These are phyloP conservation scores for Cyclocybe aegerita DNA, from an alignment of 768 basidiomycete species.

Conservation along the genomic window DNA sequence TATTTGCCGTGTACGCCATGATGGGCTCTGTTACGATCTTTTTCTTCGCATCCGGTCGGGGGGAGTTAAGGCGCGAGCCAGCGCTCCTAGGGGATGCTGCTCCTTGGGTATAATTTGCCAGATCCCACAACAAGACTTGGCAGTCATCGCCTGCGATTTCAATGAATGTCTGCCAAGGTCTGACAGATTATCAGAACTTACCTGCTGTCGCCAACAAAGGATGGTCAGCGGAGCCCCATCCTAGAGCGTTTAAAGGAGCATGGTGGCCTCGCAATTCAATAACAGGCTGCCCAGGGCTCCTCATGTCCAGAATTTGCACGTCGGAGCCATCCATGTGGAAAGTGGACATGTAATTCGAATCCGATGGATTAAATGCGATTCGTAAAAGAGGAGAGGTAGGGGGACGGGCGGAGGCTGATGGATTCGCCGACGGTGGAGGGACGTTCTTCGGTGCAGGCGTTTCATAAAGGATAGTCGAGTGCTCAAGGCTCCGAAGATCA, in stretches of 20 bases:
- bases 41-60: slow-evolving; percentile 79
- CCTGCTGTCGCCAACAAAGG: slow-evolving; percentile 88
- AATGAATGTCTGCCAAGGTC: not conserved
- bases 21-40: slow-evolving; percentile 71
- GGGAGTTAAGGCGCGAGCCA: slow-evolving; percentile 74
- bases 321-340: slow-evolving; percentile 93
- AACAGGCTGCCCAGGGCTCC: slow-evolving; percentile 93
- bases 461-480: slow-evolving; percentile 98
- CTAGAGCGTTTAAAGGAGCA: slow-evolving; percentile 80
- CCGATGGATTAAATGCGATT: slow-evolving; percentile 88
- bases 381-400: slow-evolving; percentile 81
- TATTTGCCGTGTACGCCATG: slow-evolving; percentile 79
- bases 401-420: slow-evolving; percentile 62
- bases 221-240: slow-evolving; percentile 85
- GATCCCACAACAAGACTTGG: slow-evolving; percentile 93
- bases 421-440: slow-evolving; percentile 55
- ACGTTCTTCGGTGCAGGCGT: slow-evolving; percentile 78
- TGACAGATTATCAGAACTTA: slow-evolving; percentile 31
- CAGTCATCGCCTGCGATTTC: slow-evolving; percentile 80
- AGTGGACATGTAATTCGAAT: slow-evolving; percentile 95
- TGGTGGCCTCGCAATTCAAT: slow-evolving; percentile 87
- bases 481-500: slow-evolving; percentile 93
- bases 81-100: slow-evolving; percentile 70
- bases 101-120: slow-evolving; percentile 60
- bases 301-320: slow-evolving; percentile 94